Evolutionary conservation across 2,329 filamentous ascomycete species (phyloP), one percentile per base, ranked within the genome.

Genomic region (Talaromyces rugulosus): DNA sequence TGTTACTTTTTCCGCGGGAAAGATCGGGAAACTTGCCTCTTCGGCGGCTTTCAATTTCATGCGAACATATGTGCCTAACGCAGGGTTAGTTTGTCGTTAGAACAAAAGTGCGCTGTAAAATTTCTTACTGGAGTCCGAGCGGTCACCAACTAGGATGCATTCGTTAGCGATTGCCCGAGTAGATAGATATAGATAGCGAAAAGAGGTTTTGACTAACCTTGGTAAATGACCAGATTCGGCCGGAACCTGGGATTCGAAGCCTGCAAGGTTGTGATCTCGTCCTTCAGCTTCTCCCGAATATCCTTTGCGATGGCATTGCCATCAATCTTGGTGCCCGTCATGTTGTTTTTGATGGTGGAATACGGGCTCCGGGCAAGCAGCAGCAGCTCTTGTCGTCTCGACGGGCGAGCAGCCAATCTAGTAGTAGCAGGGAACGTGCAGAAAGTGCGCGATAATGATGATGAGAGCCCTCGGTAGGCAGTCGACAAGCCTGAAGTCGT

Each of bases 1-100:
- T 23, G 23, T 23, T 23, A 53, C 12, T 40, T 54, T 57, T 66
- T 55, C 57, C 56, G 56, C 61, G 57, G 54, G 44, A 14, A 30
- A 54, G 56, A 33, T 50, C 56, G 23, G 52, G 51, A 18, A 33
- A 66, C 80, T 69, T 81, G 92, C 90, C 85, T 98, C 95, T 75
- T 91, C 83, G 62, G 95, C 95, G 67, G 95, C 95, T 85, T 97
- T 99, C 73, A 97, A 82, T 83, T 99, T 99, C 95, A 99, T 99
- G 80, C 93, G 93, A 79, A 99, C 94, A 90, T 99, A 99, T 58
- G 94, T 98, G 72, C 89, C 90, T 94, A 71, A 62, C 18, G 66
- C 62, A 62, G 63, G 66, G 69, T 75, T 69, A 76, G 66, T 57
- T 59, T 52, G 55, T 27, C 56, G 62, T 30, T 36, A 65, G 61